A percentile compares a stretch with the other conserved stretches of the same genome.
These are phyloP conservation scores for Warburgia ugandensis DNA, from an alignment of 164 flowering plant species.

Conservation along the genomic window DNA sequence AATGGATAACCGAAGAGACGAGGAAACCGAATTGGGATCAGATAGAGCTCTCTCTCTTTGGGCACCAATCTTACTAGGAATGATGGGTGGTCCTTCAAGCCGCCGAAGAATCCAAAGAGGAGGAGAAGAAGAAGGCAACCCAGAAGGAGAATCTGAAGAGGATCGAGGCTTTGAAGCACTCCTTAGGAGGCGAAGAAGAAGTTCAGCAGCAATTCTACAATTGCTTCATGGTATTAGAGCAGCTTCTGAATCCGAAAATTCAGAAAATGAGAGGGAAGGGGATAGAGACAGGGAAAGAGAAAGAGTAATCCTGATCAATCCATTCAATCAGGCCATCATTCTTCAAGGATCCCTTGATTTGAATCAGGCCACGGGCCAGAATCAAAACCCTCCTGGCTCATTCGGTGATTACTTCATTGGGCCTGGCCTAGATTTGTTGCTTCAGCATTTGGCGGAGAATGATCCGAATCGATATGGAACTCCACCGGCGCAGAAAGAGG, in stretches of 20 bases:
- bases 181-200: too few relatives aligned
- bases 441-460: constrained; percentile 87
- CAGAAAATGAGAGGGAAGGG: constrained; percentile 23
- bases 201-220: too few relatives aligned
- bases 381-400: constrained; percentile 29
- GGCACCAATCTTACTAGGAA: constrained; percentile 79
- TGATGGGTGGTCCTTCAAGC: constrained; percentile 57
- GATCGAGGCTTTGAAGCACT: too few relatives aligned
- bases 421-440: constrained; percentile 60
- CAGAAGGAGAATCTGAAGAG: constrained; percentile 34
- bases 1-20: constrained; percentile 25
- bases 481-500: constrained; percentile 79
- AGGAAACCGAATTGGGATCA: constrained; percentile 27
- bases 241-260: constrained; percentile 35
- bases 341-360: constrained; percentile 40
- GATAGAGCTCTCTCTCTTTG: constrained; percentile 68
- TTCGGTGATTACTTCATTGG: constrained; percentile 74
- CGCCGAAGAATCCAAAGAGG: constrained; percentile 29
- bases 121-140: constrained; percentile 23
- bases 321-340: constrained; percentile 52
- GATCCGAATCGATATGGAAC: constrained; percentile 85
- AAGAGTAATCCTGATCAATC: constrained; percentile 53
- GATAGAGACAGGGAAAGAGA: constrained; percentile 28
- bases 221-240: constrained; percentile 21
- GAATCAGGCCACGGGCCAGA: constrained; percentile 10